A percentile compares a stretch with the other conserved stretches of the same genome.
These are phyloP conservation scores for Candida nemodendra DNA, from an alignment of 805 yeast genomes.

Conservation along the genomic window DNA sequence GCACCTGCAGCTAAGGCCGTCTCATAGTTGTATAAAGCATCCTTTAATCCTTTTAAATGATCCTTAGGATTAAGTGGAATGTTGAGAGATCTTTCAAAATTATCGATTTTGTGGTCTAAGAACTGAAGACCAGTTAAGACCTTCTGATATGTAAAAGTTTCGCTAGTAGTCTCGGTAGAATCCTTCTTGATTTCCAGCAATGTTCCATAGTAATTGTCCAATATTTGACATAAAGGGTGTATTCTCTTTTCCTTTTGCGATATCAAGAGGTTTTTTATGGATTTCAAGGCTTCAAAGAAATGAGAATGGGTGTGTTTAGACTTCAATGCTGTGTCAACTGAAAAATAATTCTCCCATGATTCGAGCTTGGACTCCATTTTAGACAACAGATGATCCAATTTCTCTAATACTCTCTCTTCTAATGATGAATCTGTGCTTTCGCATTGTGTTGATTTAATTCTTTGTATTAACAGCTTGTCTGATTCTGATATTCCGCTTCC, in stretches of 20 bases:
- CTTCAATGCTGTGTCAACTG: conserved; percentile 17
- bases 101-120: conserved; percentile 40
- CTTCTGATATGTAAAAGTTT: conserved; percentile 27
- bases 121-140: conserved; percentile 37
- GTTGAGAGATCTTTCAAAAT: conserved; percentile 36
- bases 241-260: conserved; percentile 26
- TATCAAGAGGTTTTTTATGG: conserved; percentile 22
- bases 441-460: conserved; percentile 11
- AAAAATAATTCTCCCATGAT: conserved; percentile 28
- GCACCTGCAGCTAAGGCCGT: conserved; percentile 43
- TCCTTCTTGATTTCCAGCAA: conserved; percentile 9
- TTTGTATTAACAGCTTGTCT: conserved; percentile 17
- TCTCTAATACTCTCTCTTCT: conserved; percentile 29
- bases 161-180: conserved; percentile 7
- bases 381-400: conserved; percentile 29
- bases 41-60: conserved; percentile 28
- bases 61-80: conserved; percentile 29
- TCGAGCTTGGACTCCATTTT: conserved; percentile 30
- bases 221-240: conserved; percentile 29
- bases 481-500: conserved; percentile 8
- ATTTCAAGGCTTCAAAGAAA: conserved; percentile 24
- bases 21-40: conserved; percentile 46
- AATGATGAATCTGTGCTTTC: conserved; percentile 13
- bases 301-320: conserved; percentile 18
- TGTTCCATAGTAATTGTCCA: conserved; percentile 31